These are phyloP conservation scores for Alternaria panax DNA, from an alignment of 2,329 filamentous ascomycete genomes.

Conservation along the genomic window DNA sequence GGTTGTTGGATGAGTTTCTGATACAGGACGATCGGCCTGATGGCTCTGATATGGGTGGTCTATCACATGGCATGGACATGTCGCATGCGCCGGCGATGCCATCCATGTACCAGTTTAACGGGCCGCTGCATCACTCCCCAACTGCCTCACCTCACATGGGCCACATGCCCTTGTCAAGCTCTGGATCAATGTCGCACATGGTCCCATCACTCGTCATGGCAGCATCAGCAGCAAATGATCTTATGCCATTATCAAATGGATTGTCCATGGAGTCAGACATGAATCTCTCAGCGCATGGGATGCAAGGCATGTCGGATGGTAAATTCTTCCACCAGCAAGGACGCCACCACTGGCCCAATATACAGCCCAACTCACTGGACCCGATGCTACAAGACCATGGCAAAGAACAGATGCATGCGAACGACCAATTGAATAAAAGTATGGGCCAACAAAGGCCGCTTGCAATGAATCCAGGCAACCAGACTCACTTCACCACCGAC, in stretches of 20 bases:
- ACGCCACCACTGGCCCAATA: constrained; percentile 41
- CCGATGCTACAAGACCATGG: constrained; percentile 46
- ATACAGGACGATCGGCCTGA: constrained; percentile 49
- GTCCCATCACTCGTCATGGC: constrained; percentile 51
- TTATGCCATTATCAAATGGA: constrained; percentile 46
- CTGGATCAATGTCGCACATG: constrained; percentile 44
- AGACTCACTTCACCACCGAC: constrained; percentile 50
- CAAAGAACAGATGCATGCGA: constrained; percentile 35
- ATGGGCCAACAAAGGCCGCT: constrained; percentile 46
- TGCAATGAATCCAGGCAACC: constrained; percentile 48
- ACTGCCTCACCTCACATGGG: constrained; percentile 46
- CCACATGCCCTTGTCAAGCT: constrained; percentile 37
- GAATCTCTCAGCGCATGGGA: constrained; percentile 34
- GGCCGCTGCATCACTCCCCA: constrained; percentile 47
- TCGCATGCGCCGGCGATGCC: constrained; percentile 45
- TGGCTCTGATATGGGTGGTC: constrained; percentile 28
- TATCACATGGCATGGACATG: constrained; percentile 44
- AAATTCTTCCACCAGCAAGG: constrained; percentile 45
- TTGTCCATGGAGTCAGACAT: constrained; percentile 49
- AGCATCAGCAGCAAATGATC: constrained; percentile 50
- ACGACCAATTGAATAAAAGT: constrained; percentile 32
- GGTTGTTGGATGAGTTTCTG: constrained; percentile 48
- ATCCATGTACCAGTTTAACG: constrained; percentile 51
- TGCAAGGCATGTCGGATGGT: constrained; percentile 38
- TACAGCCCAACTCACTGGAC: constrained; percentile 42